Percentiles rank a stretch among this genome's conserved stretches.
phyloP scores from a whole-genome alignment of 371 early-diverging fungal genomes.

The Circinella minor region DNA sequence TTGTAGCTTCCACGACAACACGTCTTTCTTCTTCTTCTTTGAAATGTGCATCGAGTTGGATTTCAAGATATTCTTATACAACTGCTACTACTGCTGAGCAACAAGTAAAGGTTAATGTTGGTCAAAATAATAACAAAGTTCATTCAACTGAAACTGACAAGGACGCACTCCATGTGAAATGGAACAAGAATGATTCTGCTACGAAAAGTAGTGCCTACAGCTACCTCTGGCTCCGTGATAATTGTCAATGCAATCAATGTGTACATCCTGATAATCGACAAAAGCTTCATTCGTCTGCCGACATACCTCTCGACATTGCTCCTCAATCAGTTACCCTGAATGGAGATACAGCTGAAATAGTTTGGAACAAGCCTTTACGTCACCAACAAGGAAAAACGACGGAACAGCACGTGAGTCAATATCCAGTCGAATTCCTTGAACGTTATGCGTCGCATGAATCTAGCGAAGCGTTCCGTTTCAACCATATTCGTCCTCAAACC shows the following conservation, averaged over 20 bases:
- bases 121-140: not conserved
- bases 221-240: conserved; percentile 82
- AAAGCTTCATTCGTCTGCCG: conserved; percentile 82
- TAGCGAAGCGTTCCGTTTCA: conserved; percentile 40
- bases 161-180: conserved; percentile 30
- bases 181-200: conserved; percentile 14
- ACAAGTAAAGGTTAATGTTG: not conserved
- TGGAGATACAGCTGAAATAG: conserved; percentile 39
- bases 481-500: conserved; percentile 38
- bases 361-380: conserved; percentile 47
- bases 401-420: conserved; percentile 48
- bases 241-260: conserved; percentile 77
- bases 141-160: conserved; percentile 13
- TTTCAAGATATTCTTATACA: not conserved
- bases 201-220: conserved; percentile 39
- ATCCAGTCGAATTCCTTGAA: conserved; percentile 42
- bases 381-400: conserved; percentile 36
- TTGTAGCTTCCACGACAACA: not conserved
- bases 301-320: conserved; percentile 64
- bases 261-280: conserved; percentile 79
- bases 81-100: not conserved
- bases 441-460: conserved; percentile 36
- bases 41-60: not conserved
- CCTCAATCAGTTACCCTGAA: conserved; percentile 33
- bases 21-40: not conserved